These are phyloP conservation scores for Auricularia sp. DNA, from an alignment of 768 basidiomycete genomes.

Conservation along the genomic window DNA sequence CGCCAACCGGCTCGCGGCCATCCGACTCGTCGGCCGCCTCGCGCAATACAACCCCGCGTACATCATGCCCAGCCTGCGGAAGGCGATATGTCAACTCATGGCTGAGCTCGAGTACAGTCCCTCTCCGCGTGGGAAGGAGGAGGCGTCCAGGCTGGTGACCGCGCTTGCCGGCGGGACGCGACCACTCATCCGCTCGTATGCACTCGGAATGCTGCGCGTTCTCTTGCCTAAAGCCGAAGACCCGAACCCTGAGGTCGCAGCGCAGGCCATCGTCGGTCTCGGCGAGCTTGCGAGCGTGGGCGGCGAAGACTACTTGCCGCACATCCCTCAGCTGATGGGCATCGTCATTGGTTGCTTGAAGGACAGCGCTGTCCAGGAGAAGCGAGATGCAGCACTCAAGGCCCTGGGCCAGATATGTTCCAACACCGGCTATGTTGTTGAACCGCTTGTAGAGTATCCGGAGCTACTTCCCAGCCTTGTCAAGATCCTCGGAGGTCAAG, in stretches of 20 bases:
- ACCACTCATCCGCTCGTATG: constrained; percentile 90
- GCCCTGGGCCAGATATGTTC: constrained; percentile 94
- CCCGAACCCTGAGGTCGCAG: constrained; percentile 70
- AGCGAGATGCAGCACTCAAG: constrained; percentile 88
- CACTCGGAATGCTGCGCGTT: constrained; percentile 87
- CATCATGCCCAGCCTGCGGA: constrained; percentile 94
- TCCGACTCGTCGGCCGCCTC: constrained; percentile 83
- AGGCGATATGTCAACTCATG: constrained; percentile 88
- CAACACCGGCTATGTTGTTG: constrained; percentile 89
- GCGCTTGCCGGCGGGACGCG: constrained; percentile 86
- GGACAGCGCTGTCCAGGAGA: constrained; percentile 70
- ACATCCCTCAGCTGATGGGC: constrained; percentile 81
- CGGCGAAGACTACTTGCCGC: constrained; percentile 78
- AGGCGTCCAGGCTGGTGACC: constrained; percentile 84
- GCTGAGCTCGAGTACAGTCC: constrained; percentile 97
- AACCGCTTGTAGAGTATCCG: constrained; percentile 84
- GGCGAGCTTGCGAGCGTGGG: constrained; percentile 90
- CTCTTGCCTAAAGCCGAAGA: constrained; percentile 86
- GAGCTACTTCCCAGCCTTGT: constrained; percentile 80
- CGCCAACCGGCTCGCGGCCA: constrained; percentile 86
- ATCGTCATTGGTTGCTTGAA: constrained; percentile 81
- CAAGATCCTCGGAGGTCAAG: constrained; percentile 67
- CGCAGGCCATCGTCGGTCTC: constrained; percentile 67
- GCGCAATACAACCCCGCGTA: constrained; percentile 96
- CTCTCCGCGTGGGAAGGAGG: constrained; percentile 58